Percentiles rank a stretch among this genome's conserved stretches.
phyloP scores from a whole-genome alignment of 306 rosid genomes.

The Prunus persica region Prunus_persica_NCBIv2 NC_034009.1:30902501-30903000 shows the following conservation, averaged over 20 bases:
- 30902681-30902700: slow-evolving; percentile 7
- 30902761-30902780: slow-evolving; percentile 33
- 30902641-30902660: not conserved
- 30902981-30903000: slow-evolving; percentile 92
- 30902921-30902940: slow-evolving; percentile 93
- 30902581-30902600: not conserved
- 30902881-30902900: slow-evolving; percentile 91
- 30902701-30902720: slow-evolving; percentile 10
- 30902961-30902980: slow-evolving; percentile 80
- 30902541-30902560: not conserved
- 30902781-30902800: slow-evolving; percentile 25
- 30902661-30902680: slow-evolving; percentile 7
- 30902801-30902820: slow-evolving; percentile 30
- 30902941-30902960: slow-evolving; percentile 87
- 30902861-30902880: slow-evolving; percentile 38
- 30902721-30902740: slow-evolving; percentile 22
- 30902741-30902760: not conserved
- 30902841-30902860: slow-evolving; percentile 31
- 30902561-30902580: slow-evolving; percentile 7
- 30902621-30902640: not conserved
- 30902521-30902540: not conserved
- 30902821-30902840: slow-evolving; percentile 25
- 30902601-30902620: slow-evolving; percentile 2
- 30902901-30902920: slow-evolving; percentile 95
- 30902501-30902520: not conserved